A percentile compares a stretch with the other conserved stretches of the same genome.
Conservation (phyloP, 192 early-diverging fungal genomes). For the Rhizophlyctis rosea region DNA sequence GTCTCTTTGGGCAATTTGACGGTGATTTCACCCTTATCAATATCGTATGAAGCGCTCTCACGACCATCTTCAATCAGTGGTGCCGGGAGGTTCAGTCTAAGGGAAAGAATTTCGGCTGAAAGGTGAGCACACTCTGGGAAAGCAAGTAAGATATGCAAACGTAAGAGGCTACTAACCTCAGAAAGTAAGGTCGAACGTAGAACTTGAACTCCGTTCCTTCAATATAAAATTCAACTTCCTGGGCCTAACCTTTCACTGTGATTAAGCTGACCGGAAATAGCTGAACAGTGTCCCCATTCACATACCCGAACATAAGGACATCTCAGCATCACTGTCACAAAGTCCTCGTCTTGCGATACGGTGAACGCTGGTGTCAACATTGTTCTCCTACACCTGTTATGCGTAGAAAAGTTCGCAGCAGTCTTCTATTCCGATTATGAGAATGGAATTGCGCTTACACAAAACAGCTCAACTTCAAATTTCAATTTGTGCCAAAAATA, state of each 20-base stretch:
- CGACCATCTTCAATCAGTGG: slow-evolving; percentile 82
- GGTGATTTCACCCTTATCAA: slow-evolving; percentile 68
- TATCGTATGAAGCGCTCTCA: slow-evolving; percentile 76
- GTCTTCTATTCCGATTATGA: no score
- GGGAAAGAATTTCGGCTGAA: slow-evolving; percentile 4
- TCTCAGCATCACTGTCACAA: slow-evolving; percentile 70
- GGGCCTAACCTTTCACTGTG: slow-evolving; percentile 36
- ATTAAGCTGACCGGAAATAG: background rate
- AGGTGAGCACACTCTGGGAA: no score
- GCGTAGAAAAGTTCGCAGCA: no score
- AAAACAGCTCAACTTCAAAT: no score
- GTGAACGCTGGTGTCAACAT: slow-evolving; percentile 93
- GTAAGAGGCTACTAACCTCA: slow-evolving; percentile 51
- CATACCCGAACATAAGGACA: slow-evolving; percentile 76
- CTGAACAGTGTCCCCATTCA: background rate
- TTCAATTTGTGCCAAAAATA: no score
- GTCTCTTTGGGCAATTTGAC: slow-evolving; percentile 77
- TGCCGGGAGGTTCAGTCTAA: slow-evolving; percentile 75
- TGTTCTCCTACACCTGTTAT: no score
- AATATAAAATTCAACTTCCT: slow-evolving; percentile 84
- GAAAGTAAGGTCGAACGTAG: slow-evolving; percentile 86
- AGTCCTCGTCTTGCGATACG: slow-evolving; percentile 73
- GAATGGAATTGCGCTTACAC: no score
- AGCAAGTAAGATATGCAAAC: no score
- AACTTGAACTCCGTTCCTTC: slow-evolving; percentile 84